A percentile compares a stretch with the other conserved stretches of the same genome.
These are phyloP conservation scores for Oxalis stricta DNA, from an alignment of 441 rosid species.

Conservation along the genomic window DNA sequence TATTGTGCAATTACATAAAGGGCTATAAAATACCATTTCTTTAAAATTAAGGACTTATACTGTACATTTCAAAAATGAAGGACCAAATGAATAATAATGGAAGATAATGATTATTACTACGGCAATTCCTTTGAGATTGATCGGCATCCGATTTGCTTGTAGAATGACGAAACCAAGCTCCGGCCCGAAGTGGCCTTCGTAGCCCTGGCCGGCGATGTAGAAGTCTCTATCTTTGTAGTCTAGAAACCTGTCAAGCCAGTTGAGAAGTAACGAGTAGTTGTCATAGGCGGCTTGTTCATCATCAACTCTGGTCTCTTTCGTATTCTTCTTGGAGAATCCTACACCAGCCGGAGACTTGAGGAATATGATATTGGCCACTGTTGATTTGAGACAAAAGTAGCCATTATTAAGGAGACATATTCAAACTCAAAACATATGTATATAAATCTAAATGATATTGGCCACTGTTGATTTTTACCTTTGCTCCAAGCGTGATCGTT, in stretches of 20 bases:
- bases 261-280: slow-evolving; percentile 8
- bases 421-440: too few relatives aligned
- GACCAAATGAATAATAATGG: neutral
- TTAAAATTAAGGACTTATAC: too few relatives aligned
- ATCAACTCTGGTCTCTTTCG: slow-evolving; percentile 3
- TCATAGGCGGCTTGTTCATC: slow-evolving; percentile 11
- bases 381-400: neutral
- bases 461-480: neutral
- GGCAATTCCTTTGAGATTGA: slow-evolving; percentile 17
- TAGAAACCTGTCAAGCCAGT: slow-evolving; percentile 16
- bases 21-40: too few relatives aligned
- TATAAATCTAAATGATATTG: neutral
- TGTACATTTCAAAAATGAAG: too few relatives aligned
- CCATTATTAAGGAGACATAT: too few relatives aligned
- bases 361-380: slow-evolving; percentile 13
- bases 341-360: slow-evolving; percentile 16
- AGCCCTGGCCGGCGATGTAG: slow-evolving; percentile 12
- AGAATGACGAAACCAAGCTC: slow-evolving; percentile 11
- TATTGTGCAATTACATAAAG: too few relatives aligned
- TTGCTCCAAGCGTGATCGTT: slow-evolving; percentile 19
- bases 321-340: slow-evolving; percentile 15
- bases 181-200: slow-evolving; percentile 13
- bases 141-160: slow-evolving; percentile 2
- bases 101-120: neutral
- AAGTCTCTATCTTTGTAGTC: slow-evolving; percentile 13